phyloP scores from a whole-genome alignment of 2,329 filamentous ascomycete species.

The Microascus cirrosus region DNA sequence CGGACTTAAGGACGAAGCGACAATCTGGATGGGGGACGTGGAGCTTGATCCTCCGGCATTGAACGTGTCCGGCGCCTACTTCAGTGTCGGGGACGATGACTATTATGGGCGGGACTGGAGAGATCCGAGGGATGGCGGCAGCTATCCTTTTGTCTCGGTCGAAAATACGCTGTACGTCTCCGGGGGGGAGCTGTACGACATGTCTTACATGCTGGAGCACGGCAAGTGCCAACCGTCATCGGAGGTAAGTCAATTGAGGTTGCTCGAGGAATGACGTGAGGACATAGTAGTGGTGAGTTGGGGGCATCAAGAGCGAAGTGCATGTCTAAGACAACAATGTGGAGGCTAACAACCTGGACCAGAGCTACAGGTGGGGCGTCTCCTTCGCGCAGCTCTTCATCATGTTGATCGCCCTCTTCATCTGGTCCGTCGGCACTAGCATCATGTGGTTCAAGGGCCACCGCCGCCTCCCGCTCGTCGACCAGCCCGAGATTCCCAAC shows the following conservation, averaged over 20 bases:
- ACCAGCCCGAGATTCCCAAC: background rate
- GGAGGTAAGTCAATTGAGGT: constrained; percentile 6
- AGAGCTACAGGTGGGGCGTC: constrained; percentile 14
- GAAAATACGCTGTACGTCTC: background rate
- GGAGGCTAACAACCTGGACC: background rate
- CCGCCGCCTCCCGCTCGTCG: constrained; percentile 1
- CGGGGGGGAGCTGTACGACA: constrained; percentile 9
- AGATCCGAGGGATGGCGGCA: background rate
- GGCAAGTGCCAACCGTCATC: constrained; percentile 12
- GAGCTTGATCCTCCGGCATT: constrained; percentile 5
- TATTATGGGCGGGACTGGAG: background rate
- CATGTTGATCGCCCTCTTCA: constrained; percentile 4
- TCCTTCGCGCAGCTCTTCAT: constrained; percentile 14
- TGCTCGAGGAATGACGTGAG: too few species aligned
- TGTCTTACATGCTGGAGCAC: constrained; percentile 7
- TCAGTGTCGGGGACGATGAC: background rate
- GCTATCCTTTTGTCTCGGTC: background rate
- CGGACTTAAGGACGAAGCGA: too few species aligned
- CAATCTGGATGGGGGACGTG: too few species aligned
- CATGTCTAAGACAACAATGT: too few species aligned
- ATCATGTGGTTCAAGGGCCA: constrained; percentile 11
- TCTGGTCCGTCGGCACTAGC: constrained; percentile 12
- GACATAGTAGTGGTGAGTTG: too few species aligned
- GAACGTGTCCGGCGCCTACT: constrained; percentile 8
- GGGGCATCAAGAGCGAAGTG: too few species aligned